Base-by-base conservation (phyloP, 306 rosid genomes). In the Crataegus laevigata region DNA sequence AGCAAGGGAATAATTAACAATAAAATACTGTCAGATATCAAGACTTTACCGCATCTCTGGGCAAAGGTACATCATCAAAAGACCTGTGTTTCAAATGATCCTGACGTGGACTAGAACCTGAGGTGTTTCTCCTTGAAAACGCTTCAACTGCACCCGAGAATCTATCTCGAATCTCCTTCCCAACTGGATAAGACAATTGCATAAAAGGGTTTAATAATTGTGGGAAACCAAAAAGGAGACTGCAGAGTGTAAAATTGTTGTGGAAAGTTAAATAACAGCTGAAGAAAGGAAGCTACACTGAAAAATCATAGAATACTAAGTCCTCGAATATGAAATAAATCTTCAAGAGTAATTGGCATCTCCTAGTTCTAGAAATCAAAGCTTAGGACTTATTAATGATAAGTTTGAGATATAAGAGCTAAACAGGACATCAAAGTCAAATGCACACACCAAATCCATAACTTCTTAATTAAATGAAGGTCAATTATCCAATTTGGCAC, bases 111-210 rank as follows among this genome's bases (percentile, higher is more conserved):
- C 89, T 85, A 75, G 98, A 21, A 76, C 76, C 81, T 28, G 87
- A 34, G 25, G 76, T 86, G 76, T 89, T 91, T 84, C 89, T 90
- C 72, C 97, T 82, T 36, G 92, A 77, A 83, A 88, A 87, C 63
- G 84, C 89, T 87, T 96, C 99, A 79, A 88, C 93, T 30, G 93
- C 93, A 79, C 98, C 99, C 8, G 97, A 84, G 70, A 86, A 88
- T 83, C 91, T 87, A 73, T 92, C 99, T 78, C 97, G 90, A 74
- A 88, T 83, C 79, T 92, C 98, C 81, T 86, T 96, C 67, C 96
- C 98, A 76, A 78, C 99, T 96, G 82, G 76, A 89, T 17, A 57
- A 81, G 70, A 66, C 68, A 85, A 87, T 57, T 62, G 79, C 77
- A 58, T 51, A 77, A 50, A 50, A 79, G 69, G 68, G 54, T 80